Base-by-base conservation (phyloP, 441 rosid genomes). In the Syzygium syzygioides region DNA sequence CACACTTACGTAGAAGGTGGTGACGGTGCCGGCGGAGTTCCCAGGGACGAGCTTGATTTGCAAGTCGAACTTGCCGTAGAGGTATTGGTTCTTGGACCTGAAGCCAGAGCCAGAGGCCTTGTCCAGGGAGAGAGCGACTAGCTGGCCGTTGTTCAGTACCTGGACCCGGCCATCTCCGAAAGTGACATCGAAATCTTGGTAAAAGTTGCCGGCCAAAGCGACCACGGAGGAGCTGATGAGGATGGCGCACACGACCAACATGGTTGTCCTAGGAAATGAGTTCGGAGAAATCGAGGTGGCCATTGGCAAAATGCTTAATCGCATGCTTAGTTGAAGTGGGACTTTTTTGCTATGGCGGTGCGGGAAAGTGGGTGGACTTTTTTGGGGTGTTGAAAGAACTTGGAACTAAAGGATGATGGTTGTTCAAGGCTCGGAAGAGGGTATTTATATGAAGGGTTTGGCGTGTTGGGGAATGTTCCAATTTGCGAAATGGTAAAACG, bases 21-120 rank as follows among this genome's bases (percentile, higher is more conserved):
- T 85, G 64, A 85, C 87, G 18, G 87, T 85, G 56, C 87, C 87
- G 12, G 87, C 87, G 12, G 87, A 85, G 87, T 85, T 85, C 20
- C 87, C 66, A 7, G 87, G 64, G n/a, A 85, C 87, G 66, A 85
- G 87, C 87, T 85, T 85, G 64, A 85, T 85, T 37, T 85, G 87
- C 66, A 55, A 13, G 30, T 85, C 87, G n/a, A 85, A 54, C 34
- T 45, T 55, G 56, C 87, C 87, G n/a, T 54, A 85, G 64, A 55
- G 66, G 50, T 85, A 85, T 66, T 85, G 50, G 20, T 23, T 85
- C 66, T 55, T 85, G 48, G 66, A 55, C 57, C 56, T 55, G 64
- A 85, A 85, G 50, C 87, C 87, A 20, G 87, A 85, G 41, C 87
- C 87, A 7, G 87, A 85, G 48, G 50, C 18, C 50, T 55, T 85